Base-by-base conservation (phyloP, 2,329 filamentous ascomycete genomes). In the Neopestalotiopsis rosae region DNA sequence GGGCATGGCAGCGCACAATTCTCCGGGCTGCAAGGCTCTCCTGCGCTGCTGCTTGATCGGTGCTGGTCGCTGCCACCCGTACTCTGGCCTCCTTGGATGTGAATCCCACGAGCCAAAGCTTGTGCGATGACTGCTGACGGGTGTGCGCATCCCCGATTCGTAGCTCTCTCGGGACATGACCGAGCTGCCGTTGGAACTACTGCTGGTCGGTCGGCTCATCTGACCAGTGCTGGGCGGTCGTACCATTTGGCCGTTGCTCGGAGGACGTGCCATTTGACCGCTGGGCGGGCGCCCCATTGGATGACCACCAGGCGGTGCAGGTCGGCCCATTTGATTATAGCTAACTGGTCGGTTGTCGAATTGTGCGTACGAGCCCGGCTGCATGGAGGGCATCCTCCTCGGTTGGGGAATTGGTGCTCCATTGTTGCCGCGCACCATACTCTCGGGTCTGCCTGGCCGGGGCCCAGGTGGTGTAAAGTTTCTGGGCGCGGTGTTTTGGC, bases 1-100 rank as follows among this genome's bases (percentile, higher is more conserved):
- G 0, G 89, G 88, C 17, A 91, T 72, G 24, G 81, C 82, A n/a
- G 81, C 81, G 69, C 90, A 88, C 6, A 87, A 77, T 72, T 89
- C 88, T 14, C 87, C 85, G 0, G 83, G 83, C 42, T 79, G 77
- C 10, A 24, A 12, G 14, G 80, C 76, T 68, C 74, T 81, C 45
- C 71, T 73, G 32, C 78, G 75, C 24, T 76, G 71, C 71, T 77
- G 77, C 73, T 81, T 81, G 64, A 81, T 76, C 28, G 76, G 77
- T 5, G 76, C 74, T 40, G 77, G 79, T 67, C 76, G 79, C 69
- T 79, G 77, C 76, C 77, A 77, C 34, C 74, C 73, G 59, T 78
- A 70, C 30, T 79, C 76, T 4, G 71, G 67, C 42, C 73, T 74
- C 56, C 76, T 73, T 17, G 74, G 74, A 62, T 68, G 71, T 0